Evolutionary conservation across 768 basidiomycete genomes (phyloP).

Genomic region (Boletellus emodensis): DNA sequence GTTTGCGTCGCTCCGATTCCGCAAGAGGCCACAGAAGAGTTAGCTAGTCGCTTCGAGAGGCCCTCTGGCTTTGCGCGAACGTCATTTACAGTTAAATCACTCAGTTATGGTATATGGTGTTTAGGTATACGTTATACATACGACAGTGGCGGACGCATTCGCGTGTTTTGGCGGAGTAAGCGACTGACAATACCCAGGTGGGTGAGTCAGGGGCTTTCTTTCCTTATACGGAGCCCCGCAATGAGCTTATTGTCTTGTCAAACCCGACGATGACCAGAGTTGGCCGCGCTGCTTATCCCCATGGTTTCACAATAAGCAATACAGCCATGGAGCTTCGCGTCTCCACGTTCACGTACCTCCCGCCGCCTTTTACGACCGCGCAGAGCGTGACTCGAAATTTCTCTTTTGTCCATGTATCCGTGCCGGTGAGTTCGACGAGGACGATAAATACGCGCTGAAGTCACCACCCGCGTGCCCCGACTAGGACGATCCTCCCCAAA

Average conservation of each 20-base stretch:
- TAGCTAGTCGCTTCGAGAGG: background rate
- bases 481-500: conserved; percentile 17
- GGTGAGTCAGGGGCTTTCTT: conserved; percentile 12
- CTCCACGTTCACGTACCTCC: conserved; percentile 20
- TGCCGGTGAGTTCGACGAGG: background rate
- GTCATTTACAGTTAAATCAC: background rate
- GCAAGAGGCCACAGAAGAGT: conserved; percentile 9
- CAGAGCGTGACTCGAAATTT: conserved; percentile 1
- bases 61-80: background rate
- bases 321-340: conserved; percentile 13
- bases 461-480: background rate
- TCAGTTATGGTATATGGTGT: conserved; percentile 2
- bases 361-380: background rate
- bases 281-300: conserved; percentile 15
- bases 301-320: conserved; percentile 30
- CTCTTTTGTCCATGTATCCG: conserved; percentile 21
- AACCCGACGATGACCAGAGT: conserved; percentile 7
- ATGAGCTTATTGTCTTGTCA: conserved; percentile 23
- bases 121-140: background rate
- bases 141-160: background rate
- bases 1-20: conserved; percentile 22
- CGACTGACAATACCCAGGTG: too few species aligned
- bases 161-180: too few species aligned
- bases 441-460: conserved; percentile 22
- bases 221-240: conserved; percentile 7